phyloP scores from a whole-genome alignment of 805 yeast species.

The Diddensiella transvaalensis region DNA sequence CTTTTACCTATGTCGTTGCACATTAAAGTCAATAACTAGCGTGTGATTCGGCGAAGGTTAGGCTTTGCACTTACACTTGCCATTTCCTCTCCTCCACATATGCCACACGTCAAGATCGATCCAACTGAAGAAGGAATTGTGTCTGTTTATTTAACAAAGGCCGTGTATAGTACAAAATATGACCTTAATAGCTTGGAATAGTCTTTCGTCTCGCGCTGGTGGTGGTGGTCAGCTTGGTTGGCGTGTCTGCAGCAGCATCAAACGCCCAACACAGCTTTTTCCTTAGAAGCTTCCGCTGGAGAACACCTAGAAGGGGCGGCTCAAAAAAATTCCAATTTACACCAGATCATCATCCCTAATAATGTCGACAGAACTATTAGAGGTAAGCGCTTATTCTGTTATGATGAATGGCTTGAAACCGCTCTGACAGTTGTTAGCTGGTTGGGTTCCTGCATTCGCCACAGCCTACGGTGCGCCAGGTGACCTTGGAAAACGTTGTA shows the following conservation, averaged over 20 bases:
- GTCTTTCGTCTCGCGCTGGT: no score
- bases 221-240: no score
- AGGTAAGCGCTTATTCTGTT: constrained; percentile 32
- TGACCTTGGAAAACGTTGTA: constrained; percentile 80
- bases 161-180: no score
- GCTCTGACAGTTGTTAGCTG: constrained; percentile 35
- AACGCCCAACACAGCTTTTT: no score
- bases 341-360: no score
- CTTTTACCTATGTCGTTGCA: constrained; percentile 4
- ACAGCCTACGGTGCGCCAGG: constrained; percentile 72
- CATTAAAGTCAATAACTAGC: no score
- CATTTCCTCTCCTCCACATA: constrained; percentile 1
- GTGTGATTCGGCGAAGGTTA: no score
- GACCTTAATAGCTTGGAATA: no score
- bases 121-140: constrained; percentile 1
- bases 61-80: background rate
- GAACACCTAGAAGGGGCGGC: no score
- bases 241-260: no score
- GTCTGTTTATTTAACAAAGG: background rate
- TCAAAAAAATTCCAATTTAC: no score
- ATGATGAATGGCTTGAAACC: background rate
- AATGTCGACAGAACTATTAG: constrained; percentile 54
- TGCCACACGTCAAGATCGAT: background rate
- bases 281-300: no score
- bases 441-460: constrained; percentile 80